Conservation (phyloP, 805 yeast species). For the Saturnispora bothae region DNA sequence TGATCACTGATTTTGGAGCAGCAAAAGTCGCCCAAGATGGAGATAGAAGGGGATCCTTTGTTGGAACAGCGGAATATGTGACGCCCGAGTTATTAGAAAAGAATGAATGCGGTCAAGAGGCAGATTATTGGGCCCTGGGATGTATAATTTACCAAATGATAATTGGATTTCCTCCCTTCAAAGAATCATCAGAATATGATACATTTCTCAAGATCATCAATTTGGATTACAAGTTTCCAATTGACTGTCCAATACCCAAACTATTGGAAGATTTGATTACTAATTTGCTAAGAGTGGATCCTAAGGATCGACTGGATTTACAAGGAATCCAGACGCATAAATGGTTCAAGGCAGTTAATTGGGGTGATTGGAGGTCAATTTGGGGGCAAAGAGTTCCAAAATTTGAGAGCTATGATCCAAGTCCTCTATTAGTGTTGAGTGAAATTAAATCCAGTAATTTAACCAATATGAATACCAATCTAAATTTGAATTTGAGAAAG, state of each 20-base stretch:
- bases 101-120: conserved; percentile 72
- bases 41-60: conserved; percentile 57
- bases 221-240: conserved; percentile 61
- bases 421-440: conserved; percentile 3
- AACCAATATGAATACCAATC: conserved; percentile 11
- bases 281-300: conserved; percentile 59
- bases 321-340: conserved; percentile 50
- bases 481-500: conserved; percentile 15
- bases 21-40: conserved; percentile 46
- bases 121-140: conserved; percentile 93
- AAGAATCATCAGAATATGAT: conserved; percentile 73
- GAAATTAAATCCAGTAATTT: conserved; percentile 1
- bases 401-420: conserved; percentile 51
- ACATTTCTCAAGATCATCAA: conserved; percentile 84
- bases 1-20: conserved; percentile 97
- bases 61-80: conserved; percentile 95
- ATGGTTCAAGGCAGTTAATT: conserved; percentile 62
- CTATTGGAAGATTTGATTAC: conserved; percentile 55
- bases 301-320: conserved; percentile 52
- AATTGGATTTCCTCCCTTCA: conserved; percentile 81
- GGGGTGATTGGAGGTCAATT: conserved; percentile 51
- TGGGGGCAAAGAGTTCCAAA: conserved; percentile 67
- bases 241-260: conserved; percentile 46
- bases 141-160: conserved; percentile 78
- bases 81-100: conserved; percentile 78